phyloP scores from a whole-genome alignment of 352 stramenopile genomes.

The Nothophytophthora sp. region DNA sequence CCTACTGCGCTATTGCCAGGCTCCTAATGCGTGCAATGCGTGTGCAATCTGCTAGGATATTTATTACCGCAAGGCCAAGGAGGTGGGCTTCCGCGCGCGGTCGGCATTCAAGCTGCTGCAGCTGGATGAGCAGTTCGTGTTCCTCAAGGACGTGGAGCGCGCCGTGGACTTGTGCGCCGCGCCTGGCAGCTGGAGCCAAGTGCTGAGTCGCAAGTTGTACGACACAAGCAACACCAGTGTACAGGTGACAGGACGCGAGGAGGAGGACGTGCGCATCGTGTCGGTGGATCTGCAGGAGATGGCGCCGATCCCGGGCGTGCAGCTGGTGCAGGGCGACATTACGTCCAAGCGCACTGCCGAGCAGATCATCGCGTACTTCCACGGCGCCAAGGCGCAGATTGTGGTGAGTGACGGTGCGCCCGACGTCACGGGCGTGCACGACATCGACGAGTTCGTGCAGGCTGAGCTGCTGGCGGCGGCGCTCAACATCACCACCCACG shows the following conservation, averaged over 20 bases:
- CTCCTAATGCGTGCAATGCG: neutral
- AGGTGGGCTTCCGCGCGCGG: conserved; percentile 96
- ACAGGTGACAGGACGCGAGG: conserved; percentile 9
- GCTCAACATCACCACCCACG: conserved; percentile 98
- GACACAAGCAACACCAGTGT: conserved; percentile 35
- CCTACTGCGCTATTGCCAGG: neutral
- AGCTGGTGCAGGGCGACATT: conserved; percentile 96
- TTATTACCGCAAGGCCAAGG: conserved; percentile 94
- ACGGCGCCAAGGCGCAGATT: conserved; percentile 94
- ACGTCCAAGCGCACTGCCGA: conserved; percentile 96
- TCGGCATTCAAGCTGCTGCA: conserved; percentile 99
- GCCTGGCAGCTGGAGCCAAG: conserved; percentile 98
- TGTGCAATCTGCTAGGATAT: conserved; percentile 51
- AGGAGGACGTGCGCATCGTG: conserved; percentile 87
- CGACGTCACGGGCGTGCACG: conserved; percentile 99
- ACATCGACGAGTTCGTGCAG: conserved; percentile 99
- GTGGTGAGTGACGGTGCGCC: conserved; percentile 99
- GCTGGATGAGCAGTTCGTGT: conserved; percentile 97
- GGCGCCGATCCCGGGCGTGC: conserved; percentile 96
- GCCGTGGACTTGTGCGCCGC: conserved; percentile 99
- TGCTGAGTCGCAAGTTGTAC: conserved; percentile 92
- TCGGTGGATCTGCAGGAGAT: conserved; percentile 99
- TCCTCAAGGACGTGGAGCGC: conserved; percentile 91
- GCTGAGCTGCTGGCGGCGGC: conserved; percentile 96
- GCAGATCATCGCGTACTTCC: conserved; percentile 95